These are phyloP conservation scores for Schizophyllum commune DNA, from an alignment of 1,284 basidiomycete genomes.

Conservation along the genomic window DNA sequence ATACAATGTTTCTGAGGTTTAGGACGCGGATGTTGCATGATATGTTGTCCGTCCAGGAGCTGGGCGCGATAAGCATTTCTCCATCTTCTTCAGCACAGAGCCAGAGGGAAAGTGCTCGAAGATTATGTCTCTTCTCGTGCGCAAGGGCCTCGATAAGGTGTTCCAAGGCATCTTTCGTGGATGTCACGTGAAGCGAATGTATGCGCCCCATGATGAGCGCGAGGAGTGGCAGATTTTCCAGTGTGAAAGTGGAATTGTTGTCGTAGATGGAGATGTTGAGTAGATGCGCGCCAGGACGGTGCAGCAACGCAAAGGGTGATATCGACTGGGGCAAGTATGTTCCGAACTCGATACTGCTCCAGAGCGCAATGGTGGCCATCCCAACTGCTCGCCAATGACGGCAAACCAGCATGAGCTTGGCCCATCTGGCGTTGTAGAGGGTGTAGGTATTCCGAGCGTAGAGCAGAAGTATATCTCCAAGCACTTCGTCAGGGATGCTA, in stretches of 20 bases:
- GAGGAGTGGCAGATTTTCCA: neutral
- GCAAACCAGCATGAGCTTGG: slow-evolving; percentile 1
- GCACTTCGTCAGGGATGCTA: neutral
- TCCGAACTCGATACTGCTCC: neutral
- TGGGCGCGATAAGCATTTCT: neutral
- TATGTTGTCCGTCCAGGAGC: neutral
- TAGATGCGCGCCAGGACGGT: neutral
- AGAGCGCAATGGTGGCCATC: neutral
- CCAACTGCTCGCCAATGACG: slow-evolving; percentile 1
- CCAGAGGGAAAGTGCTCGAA: neutral
- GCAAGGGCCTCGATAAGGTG: neutral
- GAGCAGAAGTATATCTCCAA: neutral
- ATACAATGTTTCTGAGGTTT: neutral
- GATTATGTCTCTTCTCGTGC: neutral
- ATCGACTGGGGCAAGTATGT: neutral
- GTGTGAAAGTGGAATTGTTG: neutral
- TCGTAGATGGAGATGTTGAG: neutral
- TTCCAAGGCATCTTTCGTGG: neutral
- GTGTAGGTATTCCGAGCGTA: neutral
- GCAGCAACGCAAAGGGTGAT: neutral
- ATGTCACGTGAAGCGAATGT: neutral
- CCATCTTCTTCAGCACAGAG: neutral
- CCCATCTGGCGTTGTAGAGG: neutral
- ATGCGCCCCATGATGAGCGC: neutral
- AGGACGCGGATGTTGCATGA: neutral